Evolutionary conservation across 1,284 basidiomycete genomes (phyloP).

Genomic region (Phellinidium pouzarii): DNA sequence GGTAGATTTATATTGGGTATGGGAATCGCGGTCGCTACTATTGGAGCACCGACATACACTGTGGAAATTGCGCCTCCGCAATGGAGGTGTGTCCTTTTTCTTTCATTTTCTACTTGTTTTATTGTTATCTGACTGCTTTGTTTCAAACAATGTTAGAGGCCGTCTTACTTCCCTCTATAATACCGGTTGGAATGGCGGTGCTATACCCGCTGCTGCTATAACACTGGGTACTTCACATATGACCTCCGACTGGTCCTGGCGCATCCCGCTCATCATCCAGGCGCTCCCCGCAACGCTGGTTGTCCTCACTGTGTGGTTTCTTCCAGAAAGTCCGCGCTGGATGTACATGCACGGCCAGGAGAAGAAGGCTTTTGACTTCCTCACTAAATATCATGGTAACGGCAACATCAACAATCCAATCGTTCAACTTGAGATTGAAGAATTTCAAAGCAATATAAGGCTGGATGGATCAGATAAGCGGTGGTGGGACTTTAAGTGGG

Average conservation of each 20-base stretch:
- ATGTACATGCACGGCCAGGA: constrained; percentile 25
- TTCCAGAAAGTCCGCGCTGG: constrained; percentile 23
- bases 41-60: constrained; percentile 37
- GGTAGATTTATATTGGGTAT: constrained; percentile 32
- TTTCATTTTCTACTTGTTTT: neutral
- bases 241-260: constrained; percentile 24
- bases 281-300: constrained; percentile 18
- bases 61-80: constrained; percentile 40
- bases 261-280: constrained; percentile 22
- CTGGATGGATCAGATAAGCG: constrained; percentile 39
- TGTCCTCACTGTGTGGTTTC: constrained; percentile 20
- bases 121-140: neutral
- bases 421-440: constrained; percentile 34
- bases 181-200: constrained; percentile 27
- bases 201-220: constrained; percentile 29
- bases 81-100: constrained; percentile 29
- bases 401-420: constrained; percentile 24
- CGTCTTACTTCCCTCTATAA: constrained; percentile 32
- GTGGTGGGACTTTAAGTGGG: constrained; percentile 35
- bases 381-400: constrained; percentile 26
- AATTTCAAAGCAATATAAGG: constrained; percentile 38
- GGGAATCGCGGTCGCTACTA: constrained; percentile 28
- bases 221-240: constrained; percentile 28
- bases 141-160: constrained; percentile 26
- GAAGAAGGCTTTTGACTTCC: constrained; percentile 24